Conservation (phyloP, 2,329 filamentous ascomycete species). For the Diaporthe nobilis region DNA sequence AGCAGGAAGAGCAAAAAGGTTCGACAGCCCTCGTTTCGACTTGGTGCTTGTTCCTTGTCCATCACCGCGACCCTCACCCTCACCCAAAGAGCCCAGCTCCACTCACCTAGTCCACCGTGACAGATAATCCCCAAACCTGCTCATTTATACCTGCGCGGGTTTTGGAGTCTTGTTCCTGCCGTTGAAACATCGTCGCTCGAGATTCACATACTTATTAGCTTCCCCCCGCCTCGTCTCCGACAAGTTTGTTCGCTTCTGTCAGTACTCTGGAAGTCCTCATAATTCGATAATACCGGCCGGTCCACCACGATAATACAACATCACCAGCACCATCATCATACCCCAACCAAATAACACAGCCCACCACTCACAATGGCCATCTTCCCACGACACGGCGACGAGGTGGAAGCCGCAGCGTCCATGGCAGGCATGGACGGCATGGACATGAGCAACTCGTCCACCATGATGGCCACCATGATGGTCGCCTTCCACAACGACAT, state of each 20-base stretch:
- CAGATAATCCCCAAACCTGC: slow-evolving; percentile 36
- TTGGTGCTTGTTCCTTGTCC: slow-evolving; percentile 31
- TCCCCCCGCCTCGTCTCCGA: background rate
- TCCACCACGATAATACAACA: background rate
- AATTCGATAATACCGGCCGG: slow-evolving; percentile 7
- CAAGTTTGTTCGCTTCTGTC: background rate
- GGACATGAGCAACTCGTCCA: slow-evolving; percentile 43
- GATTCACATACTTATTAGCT: background rate
- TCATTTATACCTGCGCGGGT: slow-evolving; percentile 29
- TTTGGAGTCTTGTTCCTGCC: background rate
- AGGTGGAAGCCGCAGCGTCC: slow-evolving; percentile 47
- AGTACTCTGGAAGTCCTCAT: slow-evolving; percentile 23
- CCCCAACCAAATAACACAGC: background rate
- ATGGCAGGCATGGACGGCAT: slow-evolving; percentile 43
- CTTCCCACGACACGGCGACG: slow-evolving; percentile 36
- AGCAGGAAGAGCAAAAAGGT: slow-evolving; percentile 30
- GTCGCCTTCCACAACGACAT: slow-evolving; percentile 73
- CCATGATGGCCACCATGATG: slow-evolving; percentile 61
- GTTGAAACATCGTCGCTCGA: background rate
- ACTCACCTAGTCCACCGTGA: background rate
- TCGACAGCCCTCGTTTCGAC: slow-evolving; percentile 28
- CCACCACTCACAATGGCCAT: slow-evolving; percentile 19
- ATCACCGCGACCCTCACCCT: background rate
- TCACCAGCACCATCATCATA: background rate
- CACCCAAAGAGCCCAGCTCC: background rate